phyloP scores from a whole-genome alignment of 2,329 filamentous ascomycete species.

The Fusarium succisae region DNA sequence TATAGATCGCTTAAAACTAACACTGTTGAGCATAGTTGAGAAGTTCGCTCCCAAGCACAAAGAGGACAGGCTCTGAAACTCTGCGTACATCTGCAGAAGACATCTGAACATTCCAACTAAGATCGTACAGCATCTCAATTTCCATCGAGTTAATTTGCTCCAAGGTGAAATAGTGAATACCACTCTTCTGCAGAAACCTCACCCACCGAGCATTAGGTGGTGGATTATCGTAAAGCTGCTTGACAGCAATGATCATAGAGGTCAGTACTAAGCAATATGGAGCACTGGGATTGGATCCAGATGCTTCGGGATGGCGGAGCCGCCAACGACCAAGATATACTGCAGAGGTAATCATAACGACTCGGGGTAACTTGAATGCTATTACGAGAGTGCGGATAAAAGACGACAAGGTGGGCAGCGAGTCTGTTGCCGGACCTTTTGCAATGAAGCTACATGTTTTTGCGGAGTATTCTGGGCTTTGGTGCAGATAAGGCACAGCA shows the following conservation, averaged over 20 bases:
- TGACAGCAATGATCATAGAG: background rate
- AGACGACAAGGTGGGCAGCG: background rate
- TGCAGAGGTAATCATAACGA: background rate
- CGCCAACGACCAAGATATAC: background rate
- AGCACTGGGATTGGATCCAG: background rate
- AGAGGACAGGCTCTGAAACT: background rate
- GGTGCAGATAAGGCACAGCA: background rate
- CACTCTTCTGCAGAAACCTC: background rate
- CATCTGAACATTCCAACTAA: background rate
- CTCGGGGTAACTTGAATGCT: background rate
- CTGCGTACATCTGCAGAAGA: background rate
- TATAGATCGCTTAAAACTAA: background rate
- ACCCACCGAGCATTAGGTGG: background rate
- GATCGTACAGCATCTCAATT: background rate
- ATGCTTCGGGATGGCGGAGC: background rate
- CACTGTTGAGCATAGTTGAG: background rate
- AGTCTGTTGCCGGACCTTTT: background rate
- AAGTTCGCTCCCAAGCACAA: background rate
- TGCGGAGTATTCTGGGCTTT: background rate
- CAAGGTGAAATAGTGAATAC: background rate
- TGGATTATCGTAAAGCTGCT: background rate
- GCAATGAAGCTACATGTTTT: background rate
- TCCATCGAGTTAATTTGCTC: background rate
- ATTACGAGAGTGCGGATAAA: background rate
- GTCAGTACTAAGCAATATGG: background rate